Evolutionary conservation across 257 asterid genomes (phyloP).

Genomic region (Linderniella brevidens): DNA sequence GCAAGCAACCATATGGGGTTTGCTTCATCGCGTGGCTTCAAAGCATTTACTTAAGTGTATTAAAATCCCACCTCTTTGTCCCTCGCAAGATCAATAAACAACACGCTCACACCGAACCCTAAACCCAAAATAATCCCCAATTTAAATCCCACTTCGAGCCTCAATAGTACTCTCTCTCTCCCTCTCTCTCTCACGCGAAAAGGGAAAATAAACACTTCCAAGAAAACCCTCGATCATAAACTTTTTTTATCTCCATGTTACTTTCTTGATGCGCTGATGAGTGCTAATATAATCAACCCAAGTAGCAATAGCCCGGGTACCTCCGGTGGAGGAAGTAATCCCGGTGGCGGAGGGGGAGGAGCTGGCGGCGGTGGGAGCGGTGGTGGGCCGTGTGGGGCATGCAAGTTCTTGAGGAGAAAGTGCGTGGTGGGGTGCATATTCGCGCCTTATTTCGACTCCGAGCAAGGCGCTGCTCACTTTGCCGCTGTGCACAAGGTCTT

Average conservation of each 20-base stretch:
- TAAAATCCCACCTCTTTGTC: constrained; percentile 5
- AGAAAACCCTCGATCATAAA: constrained; percentile 12
- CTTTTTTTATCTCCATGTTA: not conserved
- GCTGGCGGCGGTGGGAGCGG: constrained; percentile 23
- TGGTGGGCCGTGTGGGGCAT: constrained; percentile 94
- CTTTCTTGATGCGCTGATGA: not conserved
- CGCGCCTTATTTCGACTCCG: constrained; percentile 89
- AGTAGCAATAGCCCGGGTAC: constrained; percentile 17
- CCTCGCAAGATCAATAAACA: constrained; percentile 6
- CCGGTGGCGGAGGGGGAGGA: constrained; percentile 7
- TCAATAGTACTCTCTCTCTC: no score
- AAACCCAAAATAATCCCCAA: constrained; percentile 9
- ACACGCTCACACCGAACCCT: constrained; percentile 55
- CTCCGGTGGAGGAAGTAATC: constrained; percentile 14
- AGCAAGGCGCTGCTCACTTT: constrained; percentile 93
- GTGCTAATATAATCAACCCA: constrained; percentile 29
- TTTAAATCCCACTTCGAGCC: no score
- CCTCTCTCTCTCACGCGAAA: no score
- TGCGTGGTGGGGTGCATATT: constrained; percentile 80
- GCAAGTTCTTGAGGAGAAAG: constrained; percentile 90
- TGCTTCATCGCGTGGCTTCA: constrained; percentile 99
- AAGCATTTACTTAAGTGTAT: constrained; percentile 52
- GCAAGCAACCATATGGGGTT: constrained; percentile 71
- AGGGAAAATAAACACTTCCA: not conserved
- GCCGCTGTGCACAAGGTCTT: constrained; percentile 97